phyloP scores from a whole-genome alignment of 2,329 filamentous ascomycete species.

The Talaromyces sp. region DNA sequence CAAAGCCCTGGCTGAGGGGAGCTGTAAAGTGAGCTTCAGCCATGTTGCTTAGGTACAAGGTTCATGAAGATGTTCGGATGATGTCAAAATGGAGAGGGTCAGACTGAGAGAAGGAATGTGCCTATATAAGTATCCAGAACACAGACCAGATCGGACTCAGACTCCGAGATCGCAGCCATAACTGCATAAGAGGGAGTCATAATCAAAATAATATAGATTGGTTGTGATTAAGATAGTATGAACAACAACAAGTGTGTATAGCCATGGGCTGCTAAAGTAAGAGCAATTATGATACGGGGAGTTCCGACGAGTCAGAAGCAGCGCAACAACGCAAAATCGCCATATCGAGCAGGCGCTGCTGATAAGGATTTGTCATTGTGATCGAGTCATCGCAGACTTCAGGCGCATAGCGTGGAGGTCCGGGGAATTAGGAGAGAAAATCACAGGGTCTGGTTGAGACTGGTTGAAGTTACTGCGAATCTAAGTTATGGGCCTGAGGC shows the following conservation, averaged over 20 bases:
- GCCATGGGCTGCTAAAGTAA: background rate
- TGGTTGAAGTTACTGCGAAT: background rate
- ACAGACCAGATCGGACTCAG: background rate
- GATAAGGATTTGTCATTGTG: slow-evolving; percentile 17
- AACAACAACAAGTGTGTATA: background rate
- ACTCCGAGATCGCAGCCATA: slow-evolving; percentile 19
- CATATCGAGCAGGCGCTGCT: background rate
- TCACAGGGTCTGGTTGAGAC: background rate
- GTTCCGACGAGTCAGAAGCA: slow-evolving; percentile 6
- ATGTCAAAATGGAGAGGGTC: background rate
- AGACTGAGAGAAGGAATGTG: background rate
- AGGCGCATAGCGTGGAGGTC: background rate
- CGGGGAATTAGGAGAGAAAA: background rate
- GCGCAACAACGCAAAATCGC: background rate
- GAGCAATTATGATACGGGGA: background rate
- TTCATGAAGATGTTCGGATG: background rate
- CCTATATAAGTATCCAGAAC: background rate
- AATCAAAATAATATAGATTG: background rate
- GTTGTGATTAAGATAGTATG: background rate
- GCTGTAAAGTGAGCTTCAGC: slow-evolving; percentile 23
- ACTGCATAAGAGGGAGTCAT: background rate
- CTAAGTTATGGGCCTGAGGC: slow-evolving; percentile 3
- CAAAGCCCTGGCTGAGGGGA: slow-evolving; percentile 56
- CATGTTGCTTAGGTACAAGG: background rate
- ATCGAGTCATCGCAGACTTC: slow-evolving; percentile 12